Evolutionary conservation across 2,329 filamentous ascomycete species (phyloP).

Genomic region (Curvularia verruculosa): DNA sequence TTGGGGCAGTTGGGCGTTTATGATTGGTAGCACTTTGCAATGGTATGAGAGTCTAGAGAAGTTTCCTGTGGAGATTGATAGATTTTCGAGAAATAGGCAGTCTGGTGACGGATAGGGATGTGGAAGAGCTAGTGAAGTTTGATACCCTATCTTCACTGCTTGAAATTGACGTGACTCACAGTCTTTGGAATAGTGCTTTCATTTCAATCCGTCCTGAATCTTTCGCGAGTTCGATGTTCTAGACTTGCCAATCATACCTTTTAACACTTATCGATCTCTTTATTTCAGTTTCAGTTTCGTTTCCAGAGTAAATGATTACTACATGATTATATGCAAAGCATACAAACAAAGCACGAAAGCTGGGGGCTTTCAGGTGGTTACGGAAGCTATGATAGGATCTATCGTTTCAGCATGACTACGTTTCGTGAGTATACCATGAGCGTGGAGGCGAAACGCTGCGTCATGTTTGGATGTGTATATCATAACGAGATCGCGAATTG

Average conservation of each 20-base stretch:
- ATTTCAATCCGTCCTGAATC: not conserved
- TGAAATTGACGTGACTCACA: not conserved
- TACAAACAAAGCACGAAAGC: not conserved
- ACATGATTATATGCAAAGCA: not conserved
- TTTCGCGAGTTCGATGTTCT: not conserved
- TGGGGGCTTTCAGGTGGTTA: slow-evolving; percentile 2
- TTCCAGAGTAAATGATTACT: too few species aligned
- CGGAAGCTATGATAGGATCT: not conserved
- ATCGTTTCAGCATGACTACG: not conserved
- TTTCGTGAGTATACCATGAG: not conserved
- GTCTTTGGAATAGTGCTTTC: not conserved
- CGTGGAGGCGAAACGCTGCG: not conserved
- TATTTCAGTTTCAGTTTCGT: too few species aligned
- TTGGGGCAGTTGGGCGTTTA: slow-evolving; percentile 46
- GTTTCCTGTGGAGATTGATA: slow-evolving; percentile 34
- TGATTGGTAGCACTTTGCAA: slow-evolving; percentile 43
- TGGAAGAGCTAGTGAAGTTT: not conserved
- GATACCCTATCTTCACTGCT: not conserved
- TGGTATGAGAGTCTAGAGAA: slow-evolving; percentile 47
- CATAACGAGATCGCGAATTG: not conserved
- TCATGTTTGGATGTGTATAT: not conserved
- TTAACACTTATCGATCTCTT: too few species aligned
- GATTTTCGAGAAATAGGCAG: not conserved
- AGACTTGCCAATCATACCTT: not conserved
- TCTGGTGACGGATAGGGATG: not conserved